Evolutionary conservation across 306 rosid species (phyloP).

Genomic region (Vigna mungo): DNA sequence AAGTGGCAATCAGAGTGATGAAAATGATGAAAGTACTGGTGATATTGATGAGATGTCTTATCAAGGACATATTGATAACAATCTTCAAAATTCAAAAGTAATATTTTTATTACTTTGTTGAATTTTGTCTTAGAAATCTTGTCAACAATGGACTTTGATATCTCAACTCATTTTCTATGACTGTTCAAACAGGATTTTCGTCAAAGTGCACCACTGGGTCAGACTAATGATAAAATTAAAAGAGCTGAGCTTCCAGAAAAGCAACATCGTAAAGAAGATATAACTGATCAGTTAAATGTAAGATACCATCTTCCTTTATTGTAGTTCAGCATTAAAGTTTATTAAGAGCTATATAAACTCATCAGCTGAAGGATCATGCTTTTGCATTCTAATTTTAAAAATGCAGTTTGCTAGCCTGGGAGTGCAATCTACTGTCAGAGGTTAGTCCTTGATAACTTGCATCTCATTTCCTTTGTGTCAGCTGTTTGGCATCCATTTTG

Average conservation of each 20-base stretch:
- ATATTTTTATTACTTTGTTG: constrained; percentile 40
- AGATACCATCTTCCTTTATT: constrained; percentile 46
- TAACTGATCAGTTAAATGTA: constrained; percentile 62
- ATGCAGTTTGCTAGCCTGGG: constrained; percentile 67
- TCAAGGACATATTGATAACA: constrained; percentile 50
- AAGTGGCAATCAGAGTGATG: constrained; percentile 43
- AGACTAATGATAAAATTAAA: constrained; percentile 31
- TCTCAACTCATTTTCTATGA: constrained; percentile 32
- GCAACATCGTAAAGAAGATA: constrained; percentile 44
- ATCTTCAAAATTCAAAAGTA: constrained; percentile 55
- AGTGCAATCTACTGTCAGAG: constrained; percentile 58
- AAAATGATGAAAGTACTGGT: constrained; percentile 51
- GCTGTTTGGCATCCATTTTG: constrained; percentile 8
- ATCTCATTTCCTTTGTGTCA: constrained; percentile 28
- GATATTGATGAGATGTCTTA: constrained; percentile 44
- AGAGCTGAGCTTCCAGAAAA: constrained; percentile 34
- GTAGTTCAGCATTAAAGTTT: constrained; percentile 40
- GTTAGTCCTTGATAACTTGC: constrained; percentile 51
- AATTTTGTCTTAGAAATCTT: constrained; percentile 44
- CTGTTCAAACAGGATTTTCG: constrained; percentile 49
- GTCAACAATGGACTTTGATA: constrained; percentile 36
- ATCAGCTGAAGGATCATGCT: constrained; percentile 37
- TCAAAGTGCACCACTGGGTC: constrained; percentile 47
- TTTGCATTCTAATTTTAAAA: constrained; percentile 42
- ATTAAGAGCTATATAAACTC: constrained; percentile 33